These are phyloP conservation scores for Lentinus polychrous DNA, from an alignment of 1,284 basidiomycete species.

Conservation along the genomic window DNA sequence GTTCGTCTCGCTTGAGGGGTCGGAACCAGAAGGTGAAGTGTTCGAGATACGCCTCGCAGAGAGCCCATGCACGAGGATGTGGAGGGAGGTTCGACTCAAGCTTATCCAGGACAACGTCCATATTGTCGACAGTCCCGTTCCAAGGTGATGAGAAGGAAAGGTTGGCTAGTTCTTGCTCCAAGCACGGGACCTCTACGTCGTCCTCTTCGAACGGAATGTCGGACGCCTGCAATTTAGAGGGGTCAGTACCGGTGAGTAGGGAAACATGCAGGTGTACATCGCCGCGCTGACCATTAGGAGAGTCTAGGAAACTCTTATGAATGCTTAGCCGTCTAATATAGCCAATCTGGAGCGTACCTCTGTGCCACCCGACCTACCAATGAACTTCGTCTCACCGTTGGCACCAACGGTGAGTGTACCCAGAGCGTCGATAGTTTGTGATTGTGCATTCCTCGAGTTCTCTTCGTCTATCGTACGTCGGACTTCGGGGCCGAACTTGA, in stretches of 20 bases:
- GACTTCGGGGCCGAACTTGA: constrained; percentile 46
- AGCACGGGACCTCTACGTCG: constrained; percentile 13
- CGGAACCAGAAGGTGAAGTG: constrained; percentile 55
- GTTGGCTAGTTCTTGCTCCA: constrained; percentile 18
- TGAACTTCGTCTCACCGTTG: constrained; percentile 59
- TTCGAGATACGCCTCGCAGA: constrained; percentile 63
- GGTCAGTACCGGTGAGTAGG: background rate
- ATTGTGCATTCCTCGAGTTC: constrained; percentile 20
- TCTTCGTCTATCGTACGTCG: constrained; percentile 27
- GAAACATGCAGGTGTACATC: background rate
- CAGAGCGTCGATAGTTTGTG: constrained; percentile 28
- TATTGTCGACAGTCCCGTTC: constrained; percentile 16
- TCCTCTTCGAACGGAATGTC: constrained; percentile 1
- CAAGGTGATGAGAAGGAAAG: constrained; percentile 22
- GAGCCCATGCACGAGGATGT: constrained; percentile 39
- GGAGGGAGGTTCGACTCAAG: constrained; percentile 24
- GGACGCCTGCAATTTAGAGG: background rate
- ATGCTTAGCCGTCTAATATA: background rate
- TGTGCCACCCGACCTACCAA: constrained; percentile 60
- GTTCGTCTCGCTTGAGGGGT: constrained; percentile 56
- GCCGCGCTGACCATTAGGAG: constrained; percentile 34
- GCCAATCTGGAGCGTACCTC: constrained; percentile 30
- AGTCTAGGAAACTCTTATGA: constrained; percentile 26
- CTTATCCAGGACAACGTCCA: constrained; percentile 19
- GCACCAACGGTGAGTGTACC: constrained; percentile 60